These are phyloP conservation scores for Trapa bicornis DNA, from an alignment of 345 rosid species.

Conservation along the genomic window DNA sequence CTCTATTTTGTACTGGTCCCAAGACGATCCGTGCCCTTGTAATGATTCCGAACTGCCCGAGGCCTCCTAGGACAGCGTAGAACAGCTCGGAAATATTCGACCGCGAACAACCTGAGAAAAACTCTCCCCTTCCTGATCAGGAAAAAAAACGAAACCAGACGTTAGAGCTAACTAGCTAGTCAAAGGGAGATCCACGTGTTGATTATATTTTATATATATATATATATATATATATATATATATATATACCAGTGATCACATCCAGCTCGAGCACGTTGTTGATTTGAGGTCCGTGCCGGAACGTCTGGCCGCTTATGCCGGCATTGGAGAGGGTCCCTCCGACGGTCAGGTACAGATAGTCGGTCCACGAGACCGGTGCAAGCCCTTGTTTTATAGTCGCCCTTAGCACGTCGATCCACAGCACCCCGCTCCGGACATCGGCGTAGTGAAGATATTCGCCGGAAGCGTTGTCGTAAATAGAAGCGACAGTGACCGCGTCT, in stretches of 20 bases:
- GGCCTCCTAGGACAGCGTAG: conserved; percentile 41
- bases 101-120: conserved; percentile 29
- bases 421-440: conserved; percentile 63
- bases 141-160: background rate
- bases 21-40: conserved; percentile 43
- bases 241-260: conserved; percentile 62
- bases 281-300: conserved; percentile 90
- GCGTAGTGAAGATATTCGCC: conserved; percentile 19
- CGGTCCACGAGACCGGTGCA: conserved; percentile 76
- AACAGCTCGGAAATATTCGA: conserved; percentile 32
- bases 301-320: conserved; percentile 86
- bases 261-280: conserved; percentile 75
- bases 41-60: conserved; percentile 59
- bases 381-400: conserved; percentile 37
- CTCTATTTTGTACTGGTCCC: conserved; percentile 29
- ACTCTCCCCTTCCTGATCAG: conserved; percentile 38
- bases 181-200: too few relatives aligned
- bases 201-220: background rate
- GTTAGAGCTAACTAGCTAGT: too few relatives aligned
- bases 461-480: background rate
- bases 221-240: conserved; percentile 12
- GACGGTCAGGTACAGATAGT: conserved; percentile 68
- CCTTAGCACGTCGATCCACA: conserved; percentile 71
- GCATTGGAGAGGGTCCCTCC: conserved; percentile 95
- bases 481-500: conserved; percentile 12